Percentiles rank a stretch among this genome's conserved stretches.
These are phyloP conservation scores for Phlebiopsis flavidoalba DNA, from an alignment of 768 basidiomycete genomes.

Conservation along the genomic window DNA sequence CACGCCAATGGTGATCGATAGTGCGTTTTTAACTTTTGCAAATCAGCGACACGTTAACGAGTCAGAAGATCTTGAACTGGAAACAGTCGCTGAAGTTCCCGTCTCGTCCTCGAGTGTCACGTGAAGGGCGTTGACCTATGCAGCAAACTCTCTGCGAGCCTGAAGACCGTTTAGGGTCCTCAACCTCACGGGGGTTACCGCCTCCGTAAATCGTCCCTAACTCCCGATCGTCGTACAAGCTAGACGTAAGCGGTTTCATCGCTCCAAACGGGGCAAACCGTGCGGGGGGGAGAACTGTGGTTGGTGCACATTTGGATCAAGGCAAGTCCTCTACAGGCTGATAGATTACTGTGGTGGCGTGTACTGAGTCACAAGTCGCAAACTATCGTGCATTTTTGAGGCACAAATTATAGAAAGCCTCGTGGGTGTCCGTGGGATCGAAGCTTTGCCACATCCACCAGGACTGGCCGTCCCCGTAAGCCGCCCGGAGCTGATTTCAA, in stretches of 20 bases:
- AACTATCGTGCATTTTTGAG: constrained; percentile 33
- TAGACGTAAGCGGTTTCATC: constrained; percentile 70
- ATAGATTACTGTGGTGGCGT: constrained; percentile 3
- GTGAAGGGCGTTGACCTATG: constrained; percentile 87
- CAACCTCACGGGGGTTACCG: constrained; percentile 47
- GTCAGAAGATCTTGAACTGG: constrained; percentile 98
- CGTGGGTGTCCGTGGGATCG: constrained; percentile 90
- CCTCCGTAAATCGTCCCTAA: constrained; percentile 72
- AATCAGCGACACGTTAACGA: constrained; percentile 82
- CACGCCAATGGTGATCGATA: background rate
- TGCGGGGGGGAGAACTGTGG: constrained; percentile 57
- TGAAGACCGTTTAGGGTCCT: constrained; percentile 78
- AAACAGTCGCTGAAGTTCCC: constrained; percentile 86
- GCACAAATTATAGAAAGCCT: too few relatives aligned
- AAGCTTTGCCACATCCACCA: constrained; percentile 88
- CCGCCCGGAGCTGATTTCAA: constrained; percentile 73
- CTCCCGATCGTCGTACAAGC: constrained; percentile 69
- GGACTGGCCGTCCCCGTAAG: constrained; percentile 83
- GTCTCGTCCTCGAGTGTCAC: constrained; percentile 73
- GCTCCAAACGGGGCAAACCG: constrained; percentile 37
- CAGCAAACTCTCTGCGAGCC: constrained; percentile 89
- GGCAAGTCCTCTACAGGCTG: constrained; percentile 35
- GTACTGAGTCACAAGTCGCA: constrained; percentile 11
- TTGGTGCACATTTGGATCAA: constrained; percentile 92
- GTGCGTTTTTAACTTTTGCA: background rate